Percentiles rank a stretch among this genome's conserved stretches.
phyloP scores from a whole-genome alignment of 2,329 filamentous ascomycete species.

The Fusarium ramigenum region DNA sequence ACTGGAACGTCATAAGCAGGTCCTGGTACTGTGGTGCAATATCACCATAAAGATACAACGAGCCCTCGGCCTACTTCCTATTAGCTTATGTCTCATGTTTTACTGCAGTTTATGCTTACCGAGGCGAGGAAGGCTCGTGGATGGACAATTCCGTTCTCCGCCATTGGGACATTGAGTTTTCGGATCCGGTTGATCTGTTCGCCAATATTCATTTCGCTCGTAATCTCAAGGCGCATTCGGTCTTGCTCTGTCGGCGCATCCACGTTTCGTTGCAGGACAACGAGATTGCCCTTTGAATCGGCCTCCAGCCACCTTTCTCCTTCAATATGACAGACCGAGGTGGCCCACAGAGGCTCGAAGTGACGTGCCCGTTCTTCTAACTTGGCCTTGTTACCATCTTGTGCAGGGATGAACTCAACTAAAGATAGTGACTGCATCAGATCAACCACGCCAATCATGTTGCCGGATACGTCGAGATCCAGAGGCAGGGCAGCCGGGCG shows the following conservation, averaged over 20 bases:
- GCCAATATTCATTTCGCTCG: slow-evolving; percentile 84
- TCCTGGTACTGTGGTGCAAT: slow-evolving; percentile 79
- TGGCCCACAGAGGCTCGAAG: slow-evolving; percentile 83
- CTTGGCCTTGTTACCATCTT: slow-evolving; percentile 65
- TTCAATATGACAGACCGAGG: slow-evolving; percentile 77
- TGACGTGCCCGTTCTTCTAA: slow-evolving; percentile 82
- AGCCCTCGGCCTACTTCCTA: slow-evolving; percentile 77
- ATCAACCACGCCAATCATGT: slow-evolving; percentile 85
- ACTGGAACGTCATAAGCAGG: slow-evolving; percentile 83
- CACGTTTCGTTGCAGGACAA: slow-evolving; percentile 79
- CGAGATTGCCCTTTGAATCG: slow-evolving; percentile 87
- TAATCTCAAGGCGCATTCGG: slow-evolving; percentile 73
- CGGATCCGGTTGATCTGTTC: slow-evolving; percentile 94
- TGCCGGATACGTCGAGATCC: slow-evolving; percentile 77
- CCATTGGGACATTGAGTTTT: slow-evolving; percentile 73
- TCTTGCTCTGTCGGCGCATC: slow-evolving; percentile 81
- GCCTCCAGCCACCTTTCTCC: slow-evolving; percentile 81
- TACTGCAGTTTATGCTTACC: slow-evolving; percentile 59
- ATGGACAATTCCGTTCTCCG: slow-evolving; percentile 72
- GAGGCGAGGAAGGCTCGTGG: slow-evolving; percentile 91
- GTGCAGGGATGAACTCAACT: slow-evolving; percentile 72
- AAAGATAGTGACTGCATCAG: slow-evolving; percentile 92
- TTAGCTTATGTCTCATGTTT: slow-evolving; percentile 14
- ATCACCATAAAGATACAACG: slow-evolving; percentile 87
- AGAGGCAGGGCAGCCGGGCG: slow-evolving; percentile 86